Evolutionary conservation across 805 yeast genomes (phyloP), one percentile per base, ranked within the genome.

Genomic region (Cyberlindnera bimundalis): DNA sequence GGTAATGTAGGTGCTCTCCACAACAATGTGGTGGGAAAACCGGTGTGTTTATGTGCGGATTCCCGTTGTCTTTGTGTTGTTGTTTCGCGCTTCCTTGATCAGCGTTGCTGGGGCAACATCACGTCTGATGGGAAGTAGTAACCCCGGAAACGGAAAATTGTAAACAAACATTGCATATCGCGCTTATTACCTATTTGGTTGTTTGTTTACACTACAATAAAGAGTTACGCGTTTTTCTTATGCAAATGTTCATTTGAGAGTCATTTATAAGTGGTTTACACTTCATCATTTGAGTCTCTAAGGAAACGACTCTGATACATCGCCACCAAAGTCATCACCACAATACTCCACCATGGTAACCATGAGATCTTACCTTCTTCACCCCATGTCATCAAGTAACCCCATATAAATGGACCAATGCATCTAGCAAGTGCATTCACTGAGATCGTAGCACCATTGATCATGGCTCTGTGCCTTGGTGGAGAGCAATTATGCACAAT

Each of bases 361-460:
- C 66, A 61, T 6, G 56, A 61, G 33, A 60, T 51, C 11, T 56
- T 35, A 24, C 49, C 47, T 20, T 47, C 45, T 38, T 65, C 61
- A 6, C 66, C 63, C 56, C 59, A 58, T 3, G 70, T 54, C 68
- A 68, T 65, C 21, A 68, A 34, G 40, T 47, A 61, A 5, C 84
- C 84, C 79, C 81, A 78, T 1, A 64, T 24, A 7, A 78, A 54
- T 0, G 85, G 86, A 3, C 78, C 84, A 1, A 72, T 33, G 39
- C 73, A 78, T 48, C 85, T 61, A 1, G 84, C 81, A 26, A 73
- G 57, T 1, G 85, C 71, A 15, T 73, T 60, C 28, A 71, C 65
- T 29, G 79, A 71, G 56, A 78, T 68, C 3, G 79, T 66, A 14
- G 76, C 67, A 12, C 81, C 80, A 53, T 80, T 80, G 41, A 80